phyloP scores from a whole-genome alignment of 148 eudicot species.

The Camellia granthamiana region DNA sequence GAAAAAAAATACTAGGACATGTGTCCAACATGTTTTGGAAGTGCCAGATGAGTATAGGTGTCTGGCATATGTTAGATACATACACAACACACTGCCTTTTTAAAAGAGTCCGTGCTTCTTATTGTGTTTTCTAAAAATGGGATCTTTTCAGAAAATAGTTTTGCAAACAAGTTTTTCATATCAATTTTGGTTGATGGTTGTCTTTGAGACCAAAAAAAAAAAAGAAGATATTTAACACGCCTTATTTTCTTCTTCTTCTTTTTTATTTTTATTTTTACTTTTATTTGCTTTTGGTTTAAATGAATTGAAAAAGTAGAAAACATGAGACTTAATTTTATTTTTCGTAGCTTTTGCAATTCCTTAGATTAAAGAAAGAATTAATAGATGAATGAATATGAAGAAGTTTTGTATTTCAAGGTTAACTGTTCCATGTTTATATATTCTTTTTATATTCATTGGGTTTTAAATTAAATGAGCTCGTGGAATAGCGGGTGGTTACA shows the following conservation, averaged over 20 bases:
- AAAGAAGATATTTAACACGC: no score
- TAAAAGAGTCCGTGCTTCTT: no score
- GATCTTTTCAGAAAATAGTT: no score
- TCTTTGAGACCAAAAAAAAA: no score
- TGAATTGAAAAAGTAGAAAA: not conserved
- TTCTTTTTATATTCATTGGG: slow-evolving; percentile 15
- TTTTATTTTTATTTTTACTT: not conserved
- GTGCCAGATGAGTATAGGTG: no score
- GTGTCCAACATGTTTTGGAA: no score
- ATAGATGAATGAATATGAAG: not conserved
- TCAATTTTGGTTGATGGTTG: no score
- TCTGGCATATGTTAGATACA: no score
- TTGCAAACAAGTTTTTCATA: no score
- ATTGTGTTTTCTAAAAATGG: no score
- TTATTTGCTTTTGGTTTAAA: not conserved
- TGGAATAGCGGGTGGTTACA: slow-evolving; percentile 29
- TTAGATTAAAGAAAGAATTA: not conserved
- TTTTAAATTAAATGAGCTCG: slow-evolving; percentile 29
- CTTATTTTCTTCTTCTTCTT: not conserved
- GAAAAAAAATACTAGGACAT: no score
- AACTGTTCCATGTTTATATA: not conserved
- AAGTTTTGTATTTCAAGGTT: not conserved
- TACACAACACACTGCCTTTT: no score
- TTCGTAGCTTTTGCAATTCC: not conserved
- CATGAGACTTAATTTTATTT: not conserved